Evolutionary conservation across 108 stramenopile genomes (phyloP), one percentile per base, ranked within the genome.

Genomic region (Skeletonema tropicum): DNA sequence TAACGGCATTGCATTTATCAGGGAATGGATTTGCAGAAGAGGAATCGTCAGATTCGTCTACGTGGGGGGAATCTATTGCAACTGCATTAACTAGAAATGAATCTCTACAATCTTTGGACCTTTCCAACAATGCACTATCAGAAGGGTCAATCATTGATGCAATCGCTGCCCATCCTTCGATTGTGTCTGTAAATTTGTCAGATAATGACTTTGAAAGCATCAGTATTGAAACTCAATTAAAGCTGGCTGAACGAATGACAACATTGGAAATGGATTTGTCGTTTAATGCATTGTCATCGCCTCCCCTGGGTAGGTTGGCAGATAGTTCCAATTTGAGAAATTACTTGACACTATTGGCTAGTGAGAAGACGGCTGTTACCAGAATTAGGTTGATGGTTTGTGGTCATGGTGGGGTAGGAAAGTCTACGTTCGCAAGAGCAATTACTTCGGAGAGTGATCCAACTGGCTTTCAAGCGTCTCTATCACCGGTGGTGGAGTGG

Each of bases 171-270:
- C 48, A 42, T 14, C 41, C 69, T 26, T 39, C 57, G 2, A 59
- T 70, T 36, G 25, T 17, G 21, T 39, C 52, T 29, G 57, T 60
- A 59, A 58, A 70, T 52, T 59, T 70, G 6, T 70, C 69, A 39
- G 69, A 70, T 58, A 70, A 70, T 49, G 41, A 59, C 9, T 70
- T 70, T 58, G 69, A 70, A 59, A 17, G 38, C 9, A 70, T 70
- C 29, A 70, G 69, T 33, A 70, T 70, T 14, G 69, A 70, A 39
- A 59, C 69, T 29, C 69, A 70, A 15, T 39, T 70, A 15, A 36
- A 52, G 30, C 36, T 70, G 14, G 30, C 69, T 9, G 39, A 42
- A 36, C 23, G 69, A 42, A 58, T 70, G 32, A 33, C 69, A 42
- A 59, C 57, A 8, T 8, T 70, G 17, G 36, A 70, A 26, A 59